phyloP scores from a whole-genome alignment of 176 grass and related monocot genomes.

The Olyra latifolia region DNA sequence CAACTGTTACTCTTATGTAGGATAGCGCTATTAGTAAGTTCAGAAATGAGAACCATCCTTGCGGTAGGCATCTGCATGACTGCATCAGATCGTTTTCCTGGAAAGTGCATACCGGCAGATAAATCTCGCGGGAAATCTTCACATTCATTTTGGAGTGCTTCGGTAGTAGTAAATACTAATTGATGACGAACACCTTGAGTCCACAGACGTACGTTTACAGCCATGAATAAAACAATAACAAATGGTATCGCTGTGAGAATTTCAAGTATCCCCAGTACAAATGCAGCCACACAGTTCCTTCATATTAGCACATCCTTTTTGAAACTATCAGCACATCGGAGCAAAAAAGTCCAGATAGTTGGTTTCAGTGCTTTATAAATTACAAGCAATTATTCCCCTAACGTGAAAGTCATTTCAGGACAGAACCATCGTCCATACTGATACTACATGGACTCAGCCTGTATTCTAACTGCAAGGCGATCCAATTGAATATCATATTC shows the following conservation, averaged over 20 bases:
- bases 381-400: slow-evolving; percentile 47
- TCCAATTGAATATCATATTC: slow-evolving; percentile 24
- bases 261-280: neutral
- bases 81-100: neutral
- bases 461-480: slow-evolving; percentile 17
- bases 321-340: slow-evolving; percentile 38
- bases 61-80: neutral
- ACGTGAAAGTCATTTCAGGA: slow-evolving; percentile 34
- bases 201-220: neutral
- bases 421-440: slow-evolving; percentile 16
- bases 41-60: neutral
- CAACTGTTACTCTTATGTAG: too few species aligned
- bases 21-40: neutral
- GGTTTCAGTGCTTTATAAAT: slow-evolving; percentile 36
- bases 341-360: slow-evolving; percentile 30
- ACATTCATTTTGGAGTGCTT: neutral
- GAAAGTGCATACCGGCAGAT: neutral
- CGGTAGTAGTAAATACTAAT: neutral
- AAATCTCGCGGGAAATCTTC: neutral
- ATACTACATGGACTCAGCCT: slow-evolving; percentile 20
- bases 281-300: slow-evolving; percentile 18
- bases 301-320: slow-evolving; percentile 36
- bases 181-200: too few species aligned
- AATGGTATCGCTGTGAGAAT: neutral
- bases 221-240: neutral